A percentile compares a stretch with the other conserved stretches of the same genome.
phyloP scores from a whole-genome alignment of 495 filamentous ascomycete genomes.

The Polyplosphaeria fusca region DNA sequence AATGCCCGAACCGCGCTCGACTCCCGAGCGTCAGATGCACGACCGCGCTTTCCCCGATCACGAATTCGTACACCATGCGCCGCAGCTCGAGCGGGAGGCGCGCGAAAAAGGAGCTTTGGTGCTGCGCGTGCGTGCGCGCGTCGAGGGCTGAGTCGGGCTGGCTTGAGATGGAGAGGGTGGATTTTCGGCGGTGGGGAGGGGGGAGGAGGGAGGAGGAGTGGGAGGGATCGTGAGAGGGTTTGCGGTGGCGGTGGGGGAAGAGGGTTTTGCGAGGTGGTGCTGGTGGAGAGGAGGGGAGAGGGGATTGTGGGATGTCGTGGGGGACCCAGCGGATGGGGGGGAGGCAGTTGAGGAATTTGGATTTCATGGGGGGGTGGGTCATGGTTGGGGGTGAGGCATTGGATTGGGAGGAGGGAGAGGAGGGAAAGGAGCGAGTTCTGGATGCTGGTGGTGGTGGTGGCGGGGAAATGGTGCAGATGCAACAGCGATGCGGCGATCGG shows the following conservation, averaged over 20 bases:
- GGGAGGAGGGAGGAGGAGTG: background rate
- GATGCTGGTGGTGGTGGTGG: background rate
- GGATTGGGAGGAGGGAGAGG: background rate
- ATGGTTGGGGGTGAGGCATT: background rate
- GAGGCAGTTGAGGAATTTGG: constrained; percentile 12
- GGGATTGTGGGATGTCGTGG: constrained; percentile 22
- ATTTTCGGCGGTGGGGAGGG: constrained; percentile 16
- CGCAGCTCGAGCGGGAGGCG: constrained; percentile 29
- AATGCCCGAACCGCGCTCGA: constrained; percentile 21
- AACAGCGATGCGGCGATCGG: too few relatives aligned
- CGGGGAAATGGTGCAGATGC: background rate
- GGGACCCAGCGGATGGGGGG: constrained; percentile 25
- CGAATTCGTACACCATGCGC: constrained; percentile 20
- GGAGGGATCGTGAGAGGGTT: background rate
- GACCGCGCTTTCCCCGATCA: constrained; percentile 5
- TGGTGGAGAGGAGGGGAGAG: too few relatives aligned
- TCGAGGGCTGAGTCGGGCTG: constrained; percentile 10
- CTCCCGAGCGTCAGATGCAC: constrained; percentile 26
- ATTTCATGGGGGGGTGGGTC: background rate
- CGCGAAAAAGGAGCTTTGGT: constrained; percentile 15
- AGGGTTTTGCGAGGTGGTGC: background rate
- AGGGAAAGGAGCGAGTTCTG: background rate
- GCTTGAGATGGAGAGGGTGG: constrained; percentile 1
- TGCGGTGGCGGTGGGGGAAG: background rate
- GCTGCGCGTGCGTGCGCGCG: constrained; percentile 14